A percentile compares a stretch with the other conserved stretches of the same genome.
Evolutionary conservation across 2,329 filamentous ascomycete species (phyloP).

Genomic region (Aspergillus bombycis): DNA sequence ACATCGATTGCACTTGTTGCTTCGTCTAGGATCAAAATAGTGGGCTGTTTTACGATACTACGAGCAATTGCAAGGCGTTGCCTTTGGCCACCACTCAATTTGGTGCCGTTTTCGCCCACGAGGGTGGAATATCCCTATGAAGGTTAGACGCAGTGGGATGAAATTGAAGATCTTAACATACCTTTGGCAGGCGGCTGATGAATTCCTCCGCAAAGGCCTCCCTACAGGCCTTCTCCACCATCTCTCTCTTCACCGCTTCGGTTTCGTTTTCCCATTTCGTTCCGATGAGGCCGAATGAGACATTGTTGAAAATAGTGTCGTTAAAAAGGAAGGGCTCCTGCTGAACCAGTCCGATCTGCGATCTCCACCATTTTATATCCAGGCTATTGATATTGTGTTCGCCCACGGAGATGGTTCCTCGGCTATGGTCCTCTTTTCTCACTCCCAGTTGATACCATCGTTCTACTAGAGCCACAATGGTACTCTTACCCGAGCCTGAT

Average conservation of each 20-base stretch:
- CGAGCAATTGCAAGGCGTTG: slow-evolving; percentile 78
- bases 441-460: slow-evolving; percentile 44
- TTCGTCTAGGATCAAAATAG: slow-evolving; percentile 73
- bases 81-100: slow-evolving; percentile 82
- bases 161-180: slow-evolving; percentile 3
- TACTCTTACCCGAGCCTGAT: slow-evolving; percentile 51
- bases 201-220: slow-evolving; percentile 73
- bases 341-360: slow-evolving; percentile 65
- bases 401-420: slow-evolving; percentile 58
- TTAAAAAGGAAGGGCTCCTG: slow-evolving; percentile 72
- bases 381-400: slow-evolving; percentile 58
- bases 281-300: slow-evolving; percentile 58
- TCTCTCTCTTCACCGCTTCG: slow-evolving; percentile 48
- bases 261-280: slow-evolving; percentile 39
- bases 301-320: slow-evolving; percentile 65
- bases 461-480: slow-evolving; percentile 47
- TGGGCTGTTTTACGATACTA: slow-evolving; percentile 68
- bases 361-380: slow-evolving; percentile 64
- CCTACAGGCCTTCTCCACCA: slow-evolving; percentile 63
- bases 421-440: slow-evolving; percentile 9
- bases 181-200: slow-evolving; percentile 61
- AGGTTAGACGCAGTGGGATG: background rate
- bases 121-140: slow-evolving; percentile 68
- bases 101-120: slow-evolving; percentile 77
- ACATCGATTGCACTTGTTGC: slow-evolving; percentile 71